Conservation (phyloP, 2,329 filamentous ascomycete genomes). For the Blastomyces emzantsi region DNA sequence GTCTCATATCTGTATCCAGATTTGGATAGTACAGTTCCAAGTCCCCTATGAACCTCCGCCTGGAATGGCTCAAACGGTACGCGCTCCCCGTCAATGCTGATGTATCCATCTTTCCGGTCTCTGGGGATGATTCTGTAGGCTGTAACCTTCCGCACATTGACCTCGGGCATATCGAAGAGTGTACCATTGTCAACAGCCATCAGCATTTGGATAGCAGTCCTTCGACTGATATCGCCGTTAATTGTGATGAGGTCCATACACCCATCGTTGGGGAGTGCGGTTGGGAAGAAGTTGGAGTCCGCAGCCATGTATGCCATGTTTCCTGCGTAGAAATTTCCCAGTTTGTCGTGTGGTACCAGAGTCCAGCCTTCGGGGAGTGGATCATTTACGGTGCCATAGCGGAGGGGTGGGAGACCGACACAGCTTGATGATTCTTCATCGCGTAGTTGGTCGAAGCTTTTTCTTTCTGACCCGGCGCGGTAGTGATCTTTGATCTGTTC, state of each 20-base stretch:
- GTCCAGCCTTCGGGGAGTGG: slow-evolving; percentile 70
- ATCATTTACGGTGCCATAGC: slow-evolving; percentile 72
- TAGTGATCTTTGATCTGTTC: slow-evolving; percentile 65
- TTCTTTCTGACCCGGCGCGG: slow-evolving; percentile 38
- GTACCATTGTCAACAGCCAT: slow-evolving; percentile 60
- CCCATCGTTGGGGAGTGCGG: slow-evolving; percentile 73
- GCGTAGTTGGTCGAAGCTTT: slow-evolving; percentile 18
- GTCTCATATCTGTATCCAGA: slow-evolving; percentile 62
- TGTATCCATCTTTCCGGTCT: slow-evolving; percentile 63
- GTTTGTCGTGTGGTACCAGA: slow-evolving; percentile 59
- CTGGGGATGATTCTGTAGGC: slow-evolving; percentile 78
- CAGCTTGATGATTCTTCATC: slow-evolving; percentile 35
- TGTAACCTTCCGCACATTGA: slow-evolving; percentile 75
- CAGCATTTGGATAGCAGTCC: slow-evolving; percentile 60
- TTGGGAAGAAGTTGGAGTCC: slow-evolving; percentile 72
- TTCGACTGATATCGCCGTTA: slow-evolving; percentile 61
- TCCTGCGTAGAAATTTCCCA: slow-evolving; percentile 89
- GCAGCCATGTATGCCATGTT: slow-evolving; percentile 93
- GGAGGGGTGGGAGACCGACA: slow-evolving; percentile 59
- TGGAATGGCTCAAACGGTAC: slow-evolving; percentile 86
- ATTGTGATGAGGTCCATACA: slow-evolving; percentile 76
- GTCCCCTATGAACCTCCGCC: slow-evolving; percentile 71
- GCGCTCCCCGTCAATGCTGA: slow-evolving; percentile 88
- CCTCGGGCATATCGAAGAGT: slow-evolving; percentile 70
- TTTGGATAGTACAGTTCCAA: slow-evolving; percentile 79